phyloP scores from a whole-genome alignment of 2,329 filamentous ascomycete genomes.

The Aspergillus awamori region DNA sequence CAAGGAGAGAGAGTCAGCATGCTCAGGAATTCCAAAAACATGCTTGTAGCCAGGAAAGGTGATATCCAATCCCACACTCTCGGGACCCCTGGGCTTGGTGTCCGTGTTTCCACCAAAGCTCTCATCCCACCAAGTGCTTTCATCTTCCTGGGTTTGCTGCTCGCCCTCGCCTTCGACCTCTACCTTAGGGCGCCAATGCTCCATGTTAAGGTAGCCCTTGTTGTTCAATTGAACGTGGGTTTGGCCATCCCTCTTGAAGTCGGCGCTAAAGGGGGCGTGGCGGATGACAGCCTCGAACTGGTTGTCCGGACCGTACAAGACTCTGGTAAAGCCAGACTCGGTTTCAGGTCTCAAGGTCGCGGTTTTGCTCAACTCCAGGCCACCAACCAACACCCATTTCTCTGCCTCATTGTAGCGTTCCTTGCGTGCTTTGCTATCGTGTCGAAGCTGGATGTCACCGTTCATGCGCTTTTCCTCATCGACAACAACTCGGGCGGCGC shows the following conservation, averaged over 20 bases:
- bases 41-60: conserved; percentile 89
- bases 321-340: conserved; percentile 67
- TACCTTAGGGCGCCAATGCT: conserved; percentile 90
- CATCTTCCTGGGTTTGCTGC: conserved; percentile 51
- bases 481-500: conserved; percentile 80
- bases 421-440: conserved; percentile 82
- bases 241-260: conserved; percentile 81
- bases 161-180: conserved; percentile 63
- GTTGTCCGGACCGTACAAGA: conserved; percentile 76
- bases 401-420: conserved; percentile 93
- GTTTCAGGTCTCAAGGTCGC: conserved; percentile 70
- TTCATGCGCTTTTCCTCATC: conserved; percentile 91
- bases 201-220: conserved; percentile 85
- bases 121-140: conserved; percentile 98
- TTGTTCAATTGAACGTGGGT: conserved; percentile 88
- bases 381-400: conserved; percentile 83
- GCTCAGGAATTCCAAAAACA: conserved; percentile 92
- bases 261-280: conserved; percentile 79
- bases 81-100: conserved; percentile 89
- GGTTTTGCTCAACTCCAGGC: conserved; percentile 70
- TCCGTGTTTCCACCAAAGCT: conserved; percentile 94
- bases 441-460: conserved; percentile 83
- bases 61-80: conserved; percentile 89
- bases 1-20: conserved; percentile 83
- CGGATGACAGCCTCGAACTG: conserved; percentile 81